Evolutionary conservation across 371 early-diverging fungal genomes (phyloP), one percentile per base, ranked within the genome.

Genomic region (Mortierella polycephala): DNA sequence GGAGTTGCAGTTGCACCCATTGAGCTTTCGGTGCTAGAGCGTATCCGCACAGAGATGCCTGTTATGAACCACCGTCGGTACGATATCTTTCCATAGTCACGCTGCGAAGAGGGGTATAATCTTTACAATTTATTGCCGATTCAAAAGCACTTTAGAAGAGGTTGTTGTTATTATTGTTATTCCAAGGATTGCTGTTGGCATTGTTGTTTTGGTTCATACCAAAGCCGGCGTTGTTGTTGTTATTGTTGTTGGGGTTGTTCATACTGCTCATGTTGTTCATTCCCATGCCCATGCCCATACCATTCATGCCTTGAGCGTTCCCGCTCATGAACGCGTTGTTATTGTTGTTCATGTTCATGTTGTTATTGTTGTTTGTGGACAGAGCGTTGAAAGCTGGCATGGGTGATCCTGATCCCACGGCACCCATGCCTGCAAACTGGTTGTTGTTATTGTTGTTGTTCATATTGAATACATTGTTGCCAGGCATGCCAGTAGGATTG

Each of bases 41-140:
- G 83, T 37, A 81, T 95, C 23, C 84, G 96, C 41, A 50, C 59
- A 18, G 90, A 91, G 66, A 92, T 95, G 91, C 95, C 95, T 1
- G 89, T 95, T 2, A 74, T 90, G 74, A 67, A 74, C 7, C 94
- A 95, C 70, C 81, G 90, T 50, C 83, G 95, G 57, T 45, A 68
- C 23, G 94, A 95, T 58, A 20, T 95, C 13, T 95, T 90, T 49
- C 23, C 68, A 21, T n/a, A 30, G n/a, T 44, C 37, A 47, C 18
- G 5, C 13, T 30, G 30, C 30, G 30, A 30, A 30, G 30, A 30
- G 4, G 30, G 30, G 30, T 30, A 30, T 30, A 30, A 30, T 30
- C 30, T 30, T 30, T 30, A 30, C 30, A 30, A 30, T 30, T 30
- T 30, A 30, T 30, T 30, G 30, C 30, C 30, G 4, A 30, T 30